These are phyloP conservation scores for Gaertneriomyces sp. DNA, from an alignment of 192 early-diverging fungal species.

Conservation along the genomic window DNA sequence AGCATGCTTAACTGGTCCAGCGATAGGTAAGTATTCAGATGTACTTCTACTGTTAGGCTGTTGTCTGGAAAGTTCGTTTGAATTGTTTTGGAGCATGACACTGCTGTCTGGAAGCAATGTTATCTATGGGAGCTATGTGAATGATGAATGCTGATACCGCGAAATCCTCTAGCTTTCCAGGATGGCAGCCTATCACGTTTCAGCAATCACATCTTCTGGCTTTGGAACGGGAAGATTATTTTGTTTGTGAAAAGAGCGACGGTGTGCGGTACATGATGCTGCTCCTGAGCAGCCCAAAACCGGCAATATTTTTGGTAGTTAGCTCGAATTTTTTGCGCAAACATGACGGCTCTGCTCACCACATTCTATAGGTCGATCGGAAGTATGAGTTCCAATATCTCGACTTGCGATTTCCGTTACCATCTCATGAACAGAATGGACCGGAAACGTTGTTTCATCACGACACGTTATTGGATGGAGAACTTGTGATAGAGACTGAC, in stretches of 20 bases:
- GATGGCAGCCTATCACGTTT: slow-evolving; percentile 52
- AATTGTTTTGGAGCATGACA: too few species aligned
- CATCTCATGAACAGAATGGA: slow-evolving; percentile 14
- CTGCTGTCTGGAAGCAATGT: too few species aligned
- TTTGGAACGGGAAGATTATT: slow-evolving; percentile 53
- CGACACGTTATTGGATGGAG: slow-evolving; percentile 84
- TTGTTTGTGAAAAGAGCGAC: slow-evolving; percentile 56
- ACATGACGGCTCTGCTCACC: not conserved
- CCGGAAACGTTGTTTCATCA: slow-evolving; percentile 48
- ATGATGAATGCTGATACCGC: too few species aligned
- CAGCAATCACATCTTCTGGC: slow-evolving; percentile 32
- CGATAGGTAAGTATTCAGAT: too few species aligned
- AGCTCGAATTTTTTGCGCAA: not conserved
- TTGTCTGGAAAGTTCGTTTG: too few species aligned
- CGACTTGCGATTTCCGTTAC: slow-evolving; percentile 50
- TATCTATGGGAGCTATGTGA: too few species aligned
- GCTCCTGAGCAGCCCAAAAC: slow-evolving; percentile 20
- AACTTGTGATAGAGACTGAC: slow-evolving; percentile 77
- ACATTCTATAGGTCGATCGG: slow-evolving; percentile 60
- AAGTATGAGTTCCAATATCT: slow-evolving; percentile 75
- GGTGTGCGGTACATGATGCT: slow-evolving; percentile 51
- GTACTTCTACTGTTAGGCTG: too few species aligned
- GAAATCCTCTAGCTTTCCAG: slow-evolving; percentile 35
- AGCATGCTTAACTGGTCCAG: not conserved
- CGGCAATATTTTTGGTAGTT: slow-evolving; percentile 40